phyloP scores from a whole-genome alignment of 202 grass and related monocot species.

The Eragrostis tef region DNA sequence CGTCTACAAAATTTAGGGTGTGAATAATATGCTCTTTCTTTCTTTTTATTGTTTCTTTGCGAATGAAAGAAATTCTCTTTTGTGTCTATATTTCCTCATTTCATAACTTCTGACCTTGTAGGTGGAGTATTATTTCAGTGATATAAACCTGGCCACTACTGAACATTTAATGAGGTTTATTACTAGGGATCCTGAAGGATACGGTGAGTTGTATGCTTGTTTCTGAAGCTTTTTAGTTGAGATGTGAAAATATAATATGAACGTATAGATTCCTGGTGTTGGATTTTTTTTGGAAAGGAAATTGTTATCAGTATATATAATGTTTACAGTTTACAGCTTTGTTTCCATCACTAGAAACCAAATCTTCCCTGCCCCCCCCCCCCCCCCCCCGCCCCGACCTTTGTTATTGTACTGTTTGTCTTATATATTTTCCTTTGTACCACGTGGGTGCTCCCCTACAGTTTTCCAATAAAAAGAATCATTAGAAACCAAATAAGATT shows the following conservation, averaged over 20 bases:
- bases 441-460: not conserved
- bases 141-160: constrained; percentile 92
- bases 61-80: not conserved
- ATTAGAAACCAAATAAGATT: constrained; percentile 19
- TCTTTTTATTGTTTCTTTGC: not conserved
- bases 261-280: constrained; percentile 32
- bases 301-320: not conserved
- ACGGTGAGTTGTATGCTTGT: constrained; percentile 67
- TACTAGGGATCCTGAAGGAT: constrained; percentile 90
- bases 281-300: constrained; percentile 8
- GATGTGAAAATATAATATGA: not conserved
- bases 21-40: not conserved
- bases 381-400: not conserved
- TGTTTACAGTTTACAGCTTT: constrained; percentile 21
- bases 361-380: constrained; percentile 19
- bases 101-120: constrained; percentile 45
- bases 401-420: not conserved
- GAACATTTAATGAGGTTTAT: constrained; percentile 99
- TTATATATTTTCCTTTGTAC: not conserved
- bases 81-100: constrained; percentile 13
- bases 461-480: not conserved
- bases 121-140: constrained; percentile 99
- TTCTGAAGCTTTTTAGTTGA: constrained; percentile 29
- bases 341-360: constrained; percentile 27
- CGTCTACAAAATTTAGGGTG: not conserved